Evolutionary conservation across 371 early-diverging fungal species (phyloP).

Genomic region (Quaeritorhiza haematococci): DNA sequence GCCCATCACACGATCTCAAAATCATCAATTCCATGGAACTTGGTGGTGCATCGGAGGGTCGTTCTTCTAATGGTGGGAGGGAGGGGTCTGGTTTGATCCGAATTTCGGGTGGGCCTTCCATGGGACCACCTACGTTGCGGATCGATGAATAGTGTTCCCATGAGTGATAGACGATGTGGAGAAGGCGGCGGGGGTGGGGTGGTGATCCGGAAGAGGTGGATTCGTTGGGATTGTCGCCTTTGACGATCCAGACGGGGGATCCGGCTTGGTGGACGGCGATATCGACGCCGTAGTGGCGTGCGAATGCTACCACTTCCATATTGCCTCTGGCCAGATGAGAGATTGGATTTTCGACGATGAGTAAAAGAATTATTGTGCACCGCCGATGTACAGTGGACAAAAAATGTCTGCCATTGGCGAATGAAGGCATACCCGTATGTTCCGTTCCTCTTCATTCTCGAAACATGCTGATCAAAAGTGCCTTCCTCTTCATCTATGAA

Average conservation of each 20-base stretch:
- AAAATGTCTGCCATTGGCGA: no score
- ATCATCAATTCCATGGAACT: constrained; percentile 46
- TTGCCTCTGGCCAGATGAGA: constrained; percentile 40
- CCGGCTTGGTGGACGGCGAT: constrained; percentile 79
- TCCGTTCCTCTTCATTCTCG: constrained; percentile 66
- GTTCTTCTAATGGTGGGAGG: not conserved
- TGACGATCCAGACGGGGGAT: constrained; percentile 53
- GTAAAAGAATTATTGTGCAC: no score
- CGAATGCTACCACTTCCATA: constrained; percentile 79
- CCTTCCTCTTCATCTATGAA: constrained; percentile 72
- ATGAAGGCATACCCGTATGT: constrained; percentile 54
- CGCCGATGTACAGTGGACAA: no score
- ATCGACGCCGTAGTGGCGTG: constrained; percentile 56
- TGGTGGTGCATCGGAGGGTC: constrained; percentile 16
- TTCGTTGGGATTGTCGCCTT: no score
- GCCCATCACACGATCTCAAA: constrained; percentile 41
- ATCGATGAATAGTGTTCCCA: constrained; percentile 86
- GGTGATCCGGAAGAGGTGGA: constrained; percentile 4
- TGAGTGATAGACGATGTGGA: constrained; percentile 79
- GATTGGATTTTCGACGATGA: no score
- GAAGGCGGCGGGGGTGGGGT: not conserved
- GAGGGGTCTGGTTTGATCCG: constrained; percentile 26
- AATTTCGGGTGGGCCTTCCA: constrained; percentile 57
- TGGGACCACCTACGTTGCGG: constrained; percentile 60
- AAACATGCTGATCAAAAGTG: constrained; percentile 61